Percentiles rank a stretch among this genome's conserved stretches.
These are phyloP conservation scores for Trifolium pratense DNA, from an alignment of 306 rosid genomes.

Conservation along the genomic window DNA sequence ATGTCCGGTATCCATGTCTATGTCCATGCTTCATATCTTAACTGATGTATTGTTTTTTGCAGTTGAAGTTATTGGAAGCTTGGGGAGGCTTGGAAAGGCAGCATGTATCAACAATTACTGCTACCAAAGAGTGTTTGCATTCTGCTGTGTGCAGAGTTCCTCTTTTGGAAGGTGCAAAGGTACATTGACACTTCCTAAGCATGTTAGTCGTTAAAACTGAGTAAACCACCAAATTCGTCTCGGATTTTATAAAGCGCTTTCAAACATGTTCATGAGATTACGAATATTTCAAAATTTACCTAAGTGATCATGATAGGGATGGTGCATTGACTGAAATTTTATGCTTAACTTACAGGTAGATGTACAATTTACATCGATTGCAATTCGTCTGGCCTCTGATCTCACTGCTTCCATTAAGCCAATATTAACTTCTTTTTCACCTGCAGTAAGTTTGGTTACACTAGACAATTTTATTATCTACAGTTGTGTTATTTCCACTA, in stretches of 20 bases:
- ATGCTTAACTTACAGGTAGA: slow-evolving; percentile 51
- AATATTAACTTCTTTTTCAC: slow-evolving; percentile 47
- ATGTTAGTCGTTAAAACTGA: too few relatives aligned
- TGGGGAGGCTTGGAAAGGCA: slow-evolving; percentile 81
- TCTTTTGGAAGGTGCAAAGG: slow-evolving; percentile 73
- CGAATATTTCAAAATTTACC: too few relatives aligned
- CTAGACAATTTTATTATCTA: not conserved
- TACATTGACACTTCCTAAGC: slow-evolving; percentile 19
- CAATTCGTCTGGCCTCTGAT: slow-evolving; percentile 56
- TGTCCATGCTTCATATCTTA: not conserved
- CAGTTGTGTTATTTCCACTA: too few relatives aligned
- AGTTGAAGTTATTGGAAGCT: slow-evolving; percentile 63
- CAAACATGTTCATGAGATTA: too few relatives aligned
- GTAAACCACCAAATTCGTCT: too few relatives aligned
- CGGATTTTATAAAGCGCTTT: too few relatives aligned
- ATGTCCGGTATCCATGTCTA: too few relatives aligned
- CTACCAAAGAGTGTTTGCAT: slow-evolving; percentile 60
- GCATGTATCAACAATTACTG: slow-evolving; percentile 54
- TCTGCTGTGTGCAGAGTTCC: slow-evolving; percentile 74
- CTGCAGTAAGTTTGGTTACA: slow-evolving; percentile 45
- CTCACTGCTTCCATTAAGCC: slow-evolving; percentile 56
- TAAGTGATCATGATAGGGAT: not conserved
- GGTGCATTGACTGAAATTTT: not conserved
- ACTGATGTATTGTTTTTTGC: slow-evolving; percentile 4
- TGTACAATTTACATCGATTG: slow-evolving; percentile 42